Evolutionary conservation across 1,284 basidiomycete species (phyloP).

Genomic region (Lentinula novae-zelandiae): DNA sequence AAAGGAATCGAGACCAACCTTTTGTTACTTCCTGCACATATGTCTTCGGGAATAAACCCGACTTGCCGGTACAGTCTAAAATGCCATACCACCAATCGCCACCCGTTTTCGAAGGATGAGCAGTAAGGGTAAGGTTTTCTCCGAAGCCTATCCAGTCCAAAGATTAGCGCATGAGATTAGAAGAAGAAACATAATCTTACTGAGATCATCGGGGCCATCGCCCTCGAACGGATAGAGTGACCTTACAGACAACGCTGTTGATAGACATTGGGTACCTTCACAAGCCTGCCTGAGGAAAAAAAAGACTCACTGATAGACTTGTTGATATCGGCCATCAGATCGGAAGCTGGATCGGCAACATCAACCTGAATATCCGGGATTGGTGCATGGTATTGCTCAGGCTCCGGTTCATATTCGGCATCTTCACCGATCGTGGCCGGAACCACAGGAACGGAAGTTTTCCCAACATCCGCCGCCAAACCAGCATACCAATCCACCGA

Average conservation of each 20-base stretch:
- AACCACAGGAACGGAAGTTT: conserved; percentile 30
- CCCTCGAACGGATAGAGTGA: conserved; percentile 82
- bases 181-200: conserved; percentile 37
- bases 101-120: conserved; percentile 81
- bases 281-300: not conserved
- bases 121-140: conserved; percentile 77
- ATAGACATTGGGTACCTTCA: conserved; percentile 9
- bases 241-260: conserved; percentile 66
- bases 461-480: conserved; percentile 71
- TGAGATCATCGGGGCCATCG: conserved; percentile 83
- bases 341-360: conserved; percentile 27
- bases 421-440: conserved; percentile 57
- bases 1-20: conserved; percentile 43
- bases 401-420: conserved; percentile 43
- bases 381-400: conserved; percentile 23
- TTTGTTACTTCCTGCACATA: conserved; percentile 75
- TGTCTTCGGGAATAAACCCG: conserved; percentile 89
- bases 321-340: conserved; percentile 79
- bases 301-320: conserved; percentile 48
- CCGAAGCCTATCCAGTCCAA: conserved; percentile 59
- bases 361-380: conserved; percentile 59
- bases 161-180: conserved; percentile 5
- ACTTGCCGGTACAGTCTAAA: conserved; percentile 60
- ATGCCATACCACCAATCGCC: conserved; percentile 95
- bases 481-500: conserved; percentile 91